Conservation (phyloP, 352 stramenopile species). For the Peronospora farinosa region DNA sequence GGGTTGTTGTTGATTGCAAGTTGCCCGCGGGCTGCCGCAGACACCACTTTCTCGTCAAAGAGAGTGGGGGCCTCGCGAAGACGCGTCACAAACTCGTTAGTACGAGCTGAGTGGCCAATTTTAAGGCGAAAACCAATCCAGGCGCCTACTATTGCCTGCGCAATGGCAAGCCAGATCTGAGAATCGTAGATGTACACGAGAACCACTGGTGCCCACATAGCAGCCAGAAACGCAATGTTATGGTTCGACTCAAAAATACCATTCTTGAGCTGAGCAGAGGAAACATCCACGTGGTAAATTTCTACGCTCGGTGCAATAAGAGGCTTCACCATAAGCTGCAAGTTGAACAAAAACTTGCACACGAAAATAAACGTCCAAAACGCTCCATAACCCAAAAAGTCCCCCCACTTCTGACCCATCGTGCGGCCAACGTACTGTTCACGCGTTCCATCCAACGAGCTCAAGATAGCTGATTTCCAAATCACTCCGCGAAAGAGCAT, state of each 20-base stretch:
- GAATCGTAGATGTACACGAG: slow-evolving; percentile 86
- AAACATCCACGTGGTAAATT: slow-evolving; percentile 82
- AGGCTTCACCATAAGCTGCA: slow-evolving; percentile 95
- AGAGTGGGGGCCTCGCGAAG: slow-evolving; percentile 54
- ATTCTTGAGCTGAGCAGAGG: slow-evolving; percentile 36
- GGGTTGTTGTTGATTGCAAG: slow-evolving; percentile 55
- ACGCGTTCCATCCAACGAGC: slow-evolving; percentile 54
- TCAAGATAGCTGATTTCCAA: slow-evolving; percentile 52
- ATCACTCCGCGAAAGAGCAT: slow-evolving; percentile 59
- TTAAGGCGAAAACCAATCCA: slow-evolving; percentile 74
- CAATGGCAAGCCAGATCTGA: slow-evolving; percentile 83
- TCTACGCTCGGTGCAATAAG: slow-evolving; percentile 95
- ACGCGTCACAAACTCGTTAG: slow-evolving; percentile 64
- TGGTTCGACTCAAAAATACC: slow-evolving; percentile 64
- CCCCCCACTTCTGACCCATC: slow-evolving; percentile 68
- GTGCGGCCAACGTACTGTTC: slow-evolving; percentile 79
- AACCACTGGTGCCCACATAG: slow-evolving; percentile 74
- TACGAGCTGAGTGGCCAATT: slow-evolving; percentile 76
- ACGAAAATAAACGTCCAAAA: slow-evolving; percentile 82
- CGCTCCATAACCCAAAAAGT: slow-evolving; percentile 55
- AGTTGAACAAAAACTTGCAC: slow-evolving; percentile 96
- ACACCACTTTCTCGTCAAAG: slow-evolving; percentile 80
- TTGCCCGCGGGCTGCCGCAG: slow-evolving; percentile 55
- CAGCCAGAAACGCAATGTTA: slow-evolving; percentile 73
- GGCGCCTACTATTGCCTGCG: slow-evolving; percentile 69